Conservation (phyloP, 495 filamentous ascomycete species). For the Cairneyella variabilis region DNA sequence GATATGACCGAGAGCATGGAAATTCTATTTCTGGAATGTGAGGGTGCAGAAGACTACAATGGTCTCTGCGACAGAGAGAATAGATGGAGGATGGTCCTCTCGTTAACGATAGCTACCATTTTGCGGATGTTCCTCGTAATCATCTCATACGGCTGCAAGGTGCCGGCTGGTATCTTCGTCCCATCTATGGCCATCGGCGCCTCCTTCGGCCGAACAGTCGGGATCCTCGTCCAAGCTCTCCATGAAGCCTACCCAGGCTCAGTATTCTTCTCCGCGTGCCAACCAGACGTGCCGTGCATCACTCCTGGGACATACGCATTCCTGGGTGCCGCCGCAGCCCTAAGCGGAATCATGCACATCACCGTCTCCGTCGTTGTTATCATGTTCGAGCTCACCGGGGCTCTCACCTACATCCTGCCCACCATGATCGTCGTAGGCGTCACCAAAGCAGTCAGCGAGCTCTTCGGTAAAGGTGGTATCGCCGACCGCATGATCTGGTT, state of each 20-base stretch:
- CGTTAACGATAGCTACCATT: constrained; percentile 74
- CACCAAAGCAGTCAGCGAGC: constrained; percentile 88
- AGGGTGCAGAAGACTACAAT: constrained; percentile 86
- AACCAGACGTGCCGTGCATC: constrained; percentile 92
- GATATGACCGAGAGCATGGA: constrained; percentile 99
- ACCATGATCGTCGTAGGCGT: constrained; percentile 99
- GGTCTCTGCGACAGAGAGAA: constrained; percentile 80
- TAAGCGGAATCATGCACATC: constrained; percentile 98
- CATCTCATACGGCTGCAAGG: constrained; percentile 97
- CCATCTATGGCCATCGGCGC: constrained; percentile 98
- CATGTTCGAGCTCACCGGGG: constrained; percentile 96
- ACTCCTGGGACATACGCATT: constrained; percentile 97
- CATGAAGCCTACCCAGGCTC: constrained; percentile 79
- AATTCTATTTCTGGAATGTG: constrained; percentile 92
- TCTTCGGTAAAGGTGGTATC: constrained; percentile 93
- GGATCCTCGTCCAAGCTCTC: constrained; percentile 87
- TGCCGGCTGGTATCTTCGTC: constrained; percentile 95
- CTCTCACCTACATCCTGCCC: constrained; percentile 90
- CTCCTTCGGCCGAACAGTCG: constrained; percentile 89
- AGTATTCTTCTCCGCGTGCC: constrained; percentile 79
- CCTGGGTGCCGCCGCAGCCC: constrained; percentile 84
- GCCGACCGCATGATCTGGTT: constrained; percentile 99
- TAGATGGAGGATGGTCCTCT: constrained; percentile 75
- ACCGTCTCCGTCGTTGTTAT: constrained; percentile 96
- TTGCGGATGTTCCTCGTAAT: constrained; percentile 84